These are phyloP conservation scores for Colletotrichum tropicicola DNA, from an alignment of 2,329 filamentous ascomycete species.

Conservation along the genomic window DNA sequence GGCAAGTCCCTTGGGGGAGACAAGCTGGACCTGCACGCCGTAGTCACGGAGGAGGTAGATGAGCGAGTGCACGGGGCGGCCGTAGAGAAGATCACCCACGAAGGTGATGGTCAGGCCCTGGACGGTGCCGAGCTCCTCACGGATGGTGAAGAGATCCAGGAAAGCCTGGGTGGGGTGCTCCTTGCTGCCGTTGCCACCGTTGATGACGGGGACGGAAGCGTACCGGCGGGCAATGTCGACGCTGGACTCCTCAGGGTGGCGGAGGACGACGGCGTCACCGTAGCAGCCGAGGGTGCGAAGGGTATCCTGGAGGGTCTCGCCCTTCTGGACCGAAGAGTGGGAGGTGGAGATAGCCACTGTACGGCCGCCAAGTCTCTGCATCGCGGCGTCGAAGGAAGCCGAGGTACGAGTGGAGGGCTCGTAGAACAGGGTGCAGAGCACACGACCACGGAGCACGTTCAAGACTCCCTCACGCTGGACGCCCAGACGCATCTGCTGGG, in stretches of 20 bases:
- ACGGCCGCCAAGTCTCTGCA: slow-evolving; percentile 95
- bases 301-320: slow-evolving; percentile 92
- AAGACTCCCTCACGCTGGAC: slow-evolving; percentile 93
- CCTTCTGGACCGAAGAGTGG: slow-evolving; percentile 91
- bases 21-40: slow-evolving; percentile 92
- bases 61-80: slow-evolving; percentile 93
- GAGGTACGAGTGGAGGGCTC: slow-evolving; percentile 97
- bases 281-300: slow-evolving; percentile 95
- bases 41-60: slow-evolving; percentile 96
- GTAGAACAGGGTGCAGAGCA: slow-evolving; percentile 95
- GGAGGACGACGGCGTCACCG: slow-evolving; percentile 93
- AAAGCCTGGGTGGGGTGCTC: slow-evolving; percentile 99
- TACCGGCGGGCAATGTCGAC: slow-evolving; percentile 86
- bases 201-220: slow-evolving; percentile 92
- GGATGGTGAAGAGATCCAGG: slow-evolving; percentile 97
- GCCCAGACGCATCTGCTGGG: slow-evolving; percentile 95
- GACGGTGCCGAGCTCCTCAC: slow-evolving; percentile 95
- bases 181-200: slow-evolving; percentile 93
- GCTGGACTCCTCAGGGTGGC: slow-evolving; percentile 85
- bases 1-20: slow-evolving; percentile 80
- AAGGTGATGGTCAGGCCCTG: slow-evolving; percentile 97
- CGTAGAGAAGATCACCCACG: slow-evolving; percentile 90
- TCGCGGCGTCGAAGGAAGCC: slow-evolving; percentile 94
- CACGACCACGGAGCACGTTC: slow-evolving; percentile 83
- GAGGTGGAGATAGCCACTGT: slow-evolving; percentile 84